Evolutionary conservation across 352 stramenopile species (phyloP).

Genomic region (Phytopythium aichiense): DNA sequence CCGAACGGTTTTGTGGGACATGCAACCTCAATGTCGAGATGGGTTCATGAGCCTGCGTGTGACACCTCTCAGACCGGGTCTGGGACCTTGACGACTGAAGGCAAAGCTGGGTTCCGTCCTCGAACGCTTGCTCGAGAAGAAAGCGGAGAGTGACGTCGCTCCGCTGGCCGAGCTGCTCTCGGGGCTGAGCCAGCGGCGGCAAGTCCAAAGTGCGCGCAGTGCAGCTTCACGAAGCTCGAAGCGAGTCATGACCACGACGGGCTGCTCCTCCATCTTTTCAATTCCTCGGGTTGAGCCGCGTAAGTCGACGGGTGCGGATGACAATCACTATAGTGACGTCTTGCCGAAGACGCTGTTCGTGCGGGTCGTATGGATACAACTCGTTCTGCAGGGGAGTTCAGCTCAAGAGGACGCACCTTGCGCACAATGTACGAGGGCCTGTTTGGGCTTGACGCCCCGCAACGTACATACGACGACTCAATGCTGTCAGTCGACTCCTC

Average conservation of each 20-base stretch:
- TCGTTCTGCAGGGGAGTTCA: constrained; percentile 16
- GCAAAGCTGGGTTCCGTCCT: no score
- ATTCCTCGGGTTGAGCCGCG: constrained; percentile 7
- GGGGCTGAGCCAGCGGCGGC: constrained; percentile 20
- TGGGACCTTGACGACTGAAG: no score
- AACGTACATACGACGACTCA: no score
- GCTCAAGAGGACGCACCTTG: no score
- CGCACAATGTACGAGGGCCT: no score
- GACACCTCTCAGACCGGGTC: no score
- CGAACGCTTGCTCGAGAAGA: constrained; percentile 16
- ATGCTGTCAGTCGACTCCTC: no score
- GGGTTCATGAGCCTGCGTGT: no score
- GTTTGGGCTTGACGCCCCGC: no score
- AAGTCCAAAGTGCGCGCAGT: constrained; percentile 14
- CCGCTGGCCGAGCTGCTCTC: constrained; percentile 38
- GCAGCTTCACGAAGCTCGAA: constrained; percentile 25
- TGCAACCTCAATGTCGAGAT: no score
- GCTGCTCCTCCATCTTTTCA: constrained; percentile 10
- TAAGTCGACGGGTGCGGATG: constrained; percentile 14
- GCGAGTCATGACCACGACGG: constrained; percentile 28
- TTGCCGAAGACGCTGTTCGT: constrained; percentile 19
- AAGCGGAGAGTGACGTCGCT: constrained; percentile 34
- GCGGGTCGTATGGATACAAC: constrained; percentile 26
- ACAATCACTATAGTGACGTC: constrained; percentile 24
- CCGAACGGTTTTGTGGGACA: no score